phyloP scores from a whole-genome alignment of 2,329 filamentous ascomycete species.

The Sporothrix curviconia region DNA sequence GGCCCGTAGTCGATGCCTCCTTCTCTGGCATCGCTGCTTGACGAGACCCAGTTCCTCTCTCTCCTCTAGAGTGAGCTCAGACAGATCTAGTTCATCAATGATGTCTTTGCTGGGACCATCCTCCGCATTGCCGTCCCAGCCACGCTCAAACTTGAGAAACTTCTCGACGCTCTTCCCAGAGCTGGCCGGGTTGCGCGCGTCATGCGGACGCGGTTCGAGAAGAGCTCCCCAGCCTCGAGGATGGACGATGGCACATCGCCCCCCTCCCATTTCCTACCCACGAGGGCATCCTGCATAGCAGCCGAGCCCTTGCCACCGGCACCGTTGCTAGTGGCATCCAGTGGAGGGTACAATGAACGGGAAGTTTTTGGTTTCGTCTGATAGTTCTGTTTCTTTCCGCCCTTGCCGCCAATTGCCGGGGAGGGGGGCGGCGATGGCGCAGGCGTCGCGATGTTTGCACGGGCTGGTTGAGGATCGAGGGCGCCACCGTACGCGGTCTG shows the following conservation, averaged over 20 bases:
- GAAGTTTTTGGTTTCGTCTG: constrained; percentile 99
- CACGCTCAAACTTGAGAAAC: constrained; percentile 86
- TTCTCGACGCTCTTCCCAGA: constrained; percentile 91
- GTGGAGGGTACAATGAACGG: constrained; percentile 90
- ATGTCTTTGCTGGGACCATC: constrained; percentile 32
- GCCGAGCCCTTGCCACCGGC: constrained; percentile 83
- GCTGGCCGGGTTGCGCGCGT: constrained; percentile 82
- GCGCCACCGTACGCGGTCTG: constrained; percentile 52
- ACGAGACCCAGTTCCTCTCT: constrained; percentile 42
- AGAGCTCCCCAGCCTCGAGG: constrained; percentile 86
- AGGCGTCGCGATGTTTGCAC: constrained; percentile 98
- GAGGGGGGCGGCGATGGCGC: constrained; percentile 93
- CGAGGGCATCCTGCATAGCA: constrained; percentile 69
- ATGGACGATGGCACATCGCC: constrained; percentile 91
- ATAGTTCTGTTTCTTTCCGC: constrained; percentile 97
- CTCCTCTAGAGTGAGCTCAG: constrained; percentile 33
- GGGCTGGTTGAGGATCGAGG: constrained; percentile 88
- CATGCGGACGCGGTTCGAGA: constrained; percentile 83
- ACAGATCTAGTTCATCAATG: constrained; percentile 34
- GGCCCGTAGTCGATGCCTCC: constrained; percentile 44
- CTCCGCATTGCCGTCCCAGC: constrained; percentile 56
- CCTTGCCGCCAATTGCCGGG: constrained; percentile 78
- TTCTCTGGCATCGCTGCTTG: constrained; percentile 28
- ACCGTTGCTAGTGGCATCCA: constrained; percentile 82
- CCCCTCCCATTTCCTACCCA: constrained; percentile 86